Evolutionary conservation across 2,329 filamentous ascomycete genomes (phyloP), one percentile per base, ranked within the genome.

Genomic region (Venturia aucupariae): DNA sequence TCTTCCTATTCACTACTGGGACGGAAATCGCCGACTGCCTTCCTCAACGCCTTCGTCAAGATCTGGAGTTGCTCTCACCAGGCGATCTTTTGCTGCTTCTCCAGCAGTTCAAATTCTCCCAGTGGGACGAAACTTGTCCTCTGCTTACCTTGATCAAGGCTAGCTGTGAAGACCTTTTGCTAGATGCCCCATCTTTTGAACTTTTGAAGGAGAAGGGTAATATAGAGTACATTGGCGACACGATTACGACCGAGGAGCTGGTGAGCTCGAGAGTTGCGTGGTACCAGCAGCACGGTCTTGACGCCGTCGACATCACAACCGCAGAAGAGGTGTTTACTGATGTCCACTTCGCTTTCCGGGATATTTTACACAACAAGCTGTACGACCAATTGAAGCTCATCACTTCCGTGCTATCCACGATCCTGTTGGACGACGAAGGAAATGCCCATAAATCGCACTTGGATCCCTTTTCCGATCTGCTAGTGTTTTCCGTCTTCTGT

Each of bases 401-500:
- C 39, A 74, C 72, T 39, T 61, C 69, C 6, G 69, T 71, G 6
- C 66, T 75, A 4, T 68, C 69, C 41, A 68, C 67, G 10, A 66
- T 75, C 4, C 67, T 70, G 1, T 68, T 65, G 35, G 44, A 51
- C 35, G 65, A 66, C 62, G 27, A 68, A 41, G 2, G 67, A 73
- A 22, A 46, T 22, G 63, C 38, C 10, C 38, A 15, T 24, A 22
- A 39, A 62, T 24, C 35, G 19, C n/a, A 15, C 11, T n/a, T 64
- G 17, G 73, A 75, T 54, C 72, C 70, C 2, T 68, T 69, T 4
- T 75, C 79, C 0, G 84, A 87, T 67, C 77, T 86, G 6, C 76
- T 86, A 62, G 79, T 80, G 0, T 77, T 87, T 42, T 78, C 82
- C 1, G 77, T 85, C 63, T 86, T 87, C 70, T 84, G 81, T 65